Conservation (phyloP, 208 protist genomes). For the Trypanosoma rangeli region DNA sequence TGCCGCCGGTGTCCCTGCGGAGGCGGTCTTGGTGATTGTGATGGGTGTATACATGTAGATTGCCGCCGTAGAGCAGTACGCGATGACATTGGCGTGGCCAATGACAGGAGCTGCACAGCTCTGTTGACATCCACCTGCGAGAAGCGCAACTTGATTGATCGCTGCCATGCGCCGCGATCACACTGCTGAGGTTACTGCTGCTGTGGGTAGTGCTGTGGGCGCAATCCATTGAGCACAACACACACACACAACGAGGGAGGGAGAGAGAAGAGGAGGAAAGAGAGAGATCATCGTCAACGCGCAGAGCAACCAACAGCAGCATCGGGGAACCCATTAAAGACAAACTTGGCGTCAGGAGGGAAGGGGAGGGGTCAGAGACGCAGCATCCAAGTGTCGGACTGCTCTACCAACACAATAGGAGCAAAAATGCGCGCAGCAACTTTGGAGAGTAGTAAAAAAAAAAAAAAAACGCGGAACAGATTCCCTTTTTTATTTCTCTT, state of each 20-base stretch:
- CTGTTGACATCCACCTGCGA: slow-evolving; percentile 69
- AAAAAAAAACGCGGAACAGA: background rate
- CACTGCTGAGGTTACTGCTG: slow-evolving; percentile 6
- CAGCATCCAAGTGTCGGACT: too few relatives aligned
- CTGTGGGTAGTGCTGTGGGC: slow-evolving; percentile 1
- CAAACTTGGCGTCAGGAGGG: background rate
- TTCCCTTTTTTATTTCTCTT: background rate
- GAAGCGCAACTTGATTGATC: slow-evolving; percentile 58
- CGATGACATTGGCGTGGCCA: slow-evolving; percentile 51
- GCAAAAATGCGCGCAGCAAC: too few relatives aligned
- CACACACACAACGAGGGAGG: background rate
- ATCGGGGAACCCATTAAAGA: background rate
- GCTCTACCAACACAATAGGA: too few relatives aligned
- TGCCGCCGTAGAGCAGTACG: slow-evolving; percentile 51
- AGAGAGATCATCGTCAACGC: background rate
- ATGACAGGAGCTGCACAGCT: slow-evolving; percentile 55
- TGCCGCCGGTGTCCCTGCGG: slow-evolving; percentile 10
- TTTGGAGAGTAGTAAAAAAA: too few relatives aligned
- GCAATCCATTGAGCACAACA: background rate
- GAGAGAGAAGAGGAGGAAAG: background rate
- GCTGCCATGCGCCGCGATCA: slow-evolving; percentile 47
- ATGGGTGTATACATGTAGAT: slow-evolving; percentile 61
- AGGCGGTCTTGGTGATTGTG: slow-evolving; percentile 27
- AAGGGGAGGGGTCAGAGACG: background rate
- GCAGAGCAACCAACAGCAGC: background rate